These are phyloP conservation scores for Dendrostoma leiphaemia DNA, from an alignment of 2,329 filamentous ascomycete genomes.

Conservation along the genomic window DNA sequence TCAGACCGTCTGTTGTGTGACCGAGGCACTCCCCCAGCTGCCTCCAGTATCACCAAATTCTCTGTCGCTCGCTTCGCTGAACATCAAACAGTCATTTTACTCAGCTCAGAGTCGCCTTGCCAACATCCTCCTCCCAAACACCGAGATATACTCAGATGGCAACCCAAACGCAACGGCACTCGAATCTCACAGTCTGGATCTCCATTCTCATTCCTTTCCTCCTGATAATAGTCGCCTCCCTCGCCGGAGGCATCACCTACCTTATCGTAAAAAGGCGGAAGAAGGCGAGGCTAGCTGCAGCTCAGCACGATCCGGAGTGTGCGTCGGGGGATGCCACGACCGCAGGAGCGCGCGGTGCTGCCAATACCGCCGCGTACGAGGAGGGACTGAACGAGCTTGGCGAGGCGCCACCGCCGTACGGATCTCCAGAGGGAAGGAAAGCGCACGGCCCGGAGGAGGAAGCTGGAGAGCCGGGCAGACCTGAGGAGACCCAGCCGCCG, in stretches of 20 bases:
- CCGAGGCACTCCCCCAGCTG: no score
- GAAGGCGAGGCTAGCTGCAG: not conserved
- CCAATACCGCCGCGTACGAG: not conserved
- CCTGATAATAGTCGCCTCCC: not conserved
- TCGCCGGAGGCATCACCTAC: not conserved
- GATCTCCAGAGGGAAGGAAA: not conserved
- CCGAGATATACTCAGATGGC: not conserved
- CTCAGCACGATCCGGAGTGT: not conserved
- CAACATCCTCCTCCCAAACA: not conserved
- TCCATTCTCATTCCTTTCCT: conserved; percentile 16
- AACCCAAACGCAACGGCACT: not conserved
- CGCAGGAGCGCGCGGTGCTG: no score
- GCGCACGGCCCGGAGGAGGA: not conserved
- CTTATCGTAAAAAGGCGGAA: not conserved
- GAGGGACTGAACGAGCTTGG: conserved; percentile 27
- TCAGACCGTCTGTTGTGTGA: no score
- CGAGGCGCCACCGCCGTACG: conserved; percentile 27
- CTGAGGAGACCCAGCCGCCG: not conserved
- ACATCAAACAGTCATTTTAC: no score
- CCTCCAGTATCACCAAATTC: no score
- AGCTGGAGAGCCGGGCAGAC: not conserved
- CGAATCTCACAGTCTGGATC: conserved; percentile 4
- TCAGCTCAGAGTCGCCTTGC: no score
- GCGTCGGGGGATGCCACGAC: not conserved
- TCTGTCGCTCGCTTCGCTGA: no score